These are phyloP conservation scores for Colletotrichum horii DNA, from an alignment of 2,329 filamentous ascomycete species.

Conservation along the genomic window DNA sequence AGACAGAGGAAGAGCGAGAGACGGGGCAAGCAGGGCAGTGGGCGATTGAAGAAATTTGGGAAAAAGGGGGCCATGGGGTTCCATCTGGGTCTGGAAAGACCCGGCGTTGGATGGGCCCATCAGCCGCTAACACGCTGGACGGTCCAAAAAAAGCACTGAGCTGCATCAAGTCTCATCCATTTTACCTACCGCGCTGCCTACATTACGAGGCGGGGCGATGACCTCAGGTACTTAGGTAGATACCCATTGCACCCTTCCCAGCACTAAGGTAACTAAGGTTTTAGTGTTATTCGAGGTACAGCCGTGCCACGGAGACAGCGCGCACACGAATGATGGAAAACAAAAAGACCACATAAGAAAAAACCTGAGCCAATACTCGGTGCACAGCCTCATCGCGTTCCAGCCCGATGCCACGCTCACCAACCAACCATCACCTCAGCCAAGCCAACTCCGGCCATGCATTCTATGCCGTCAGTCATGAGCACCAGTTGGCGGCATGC, in stretches of 20 bases:
- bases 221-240: too few relatives aligned
- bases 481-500: neutral
- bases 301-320: neutral
- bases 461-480: neutral
- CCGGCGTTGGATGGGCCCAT: neutral
- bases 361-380: neutral
- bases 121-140: neutral
- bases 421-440: neutral
- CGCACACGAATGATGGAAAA: neutral
- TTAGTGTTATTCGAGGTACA: neutral
- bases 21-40: too few relatives aligned
- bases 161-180: neutral
- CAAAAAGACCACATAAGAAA: neutral
- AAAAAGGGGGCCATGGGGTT: neutral
- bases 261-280: too few relatives aligned
- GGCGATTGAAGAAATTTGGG: neutral
- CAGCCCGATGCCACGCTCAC: neutral
- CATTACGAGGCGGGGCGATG: too few relatives aligned
- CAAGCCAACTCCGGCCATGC: neutral
- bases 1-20: neutral
- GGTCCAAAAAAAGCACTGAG: slow-evolving; percentile 16
- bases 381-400: neutral
- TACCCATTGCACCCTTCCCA: too few relatives aligned
- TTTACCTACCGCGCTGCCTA: too few relatives aligned
- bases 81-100: neutral